Conservation (phyloP, 768 basidiomycete genomes). For the Phaeotremella fagi region DNA sequence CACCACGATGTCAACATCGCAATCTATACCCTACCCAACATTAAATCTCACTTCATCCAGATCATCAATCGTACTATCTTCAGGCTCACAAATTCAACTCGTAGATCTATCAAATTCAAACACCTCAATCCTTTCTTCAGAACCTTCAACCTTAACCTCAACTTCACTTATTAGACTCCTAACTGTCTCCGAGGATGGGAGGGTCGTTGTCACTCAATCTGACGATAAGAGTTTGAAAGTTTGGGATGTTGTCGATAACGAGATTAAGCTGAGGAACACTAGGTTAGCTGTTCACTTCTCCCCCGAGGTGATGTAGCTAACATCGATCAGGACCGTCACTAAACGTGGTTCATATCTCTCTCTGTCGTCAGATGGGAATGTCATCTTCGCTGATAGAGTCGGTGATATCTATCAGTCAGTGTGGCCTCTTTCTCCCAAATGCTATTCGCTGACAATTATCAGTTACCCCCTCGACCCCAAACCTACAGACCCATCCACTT, state of each 20-base stretch:
- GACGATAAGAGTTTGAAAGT: conserved; percentile 80
- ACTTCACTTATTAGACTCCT: conserved; percentile 29
- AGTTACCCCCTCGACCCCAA: conserved; percentile 62
- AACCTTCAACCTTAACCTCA: conserved; percentile 1
- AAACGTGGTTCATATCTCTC: conserved; percentile 72
- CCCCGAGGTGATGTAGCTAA: conserved; percentile 18
- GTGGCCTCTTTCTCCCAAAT: not conserved
- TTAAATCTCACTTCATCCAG: conserved; percentile 19
- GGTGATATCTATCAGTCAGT: conserved; percentile 82
- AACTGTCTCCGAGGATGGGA: conserved; percentile 29
- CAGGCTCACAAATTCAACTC: conserved; percentile 16
- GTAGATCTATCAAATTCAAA: not conserved
- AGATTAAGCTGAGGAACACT: conserved; percentile 57
- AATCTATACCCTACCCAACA: conserved; percentile 10
- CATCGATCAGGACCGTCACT: conserved; percentile 61
- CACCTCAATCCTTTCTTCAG: not conserved
- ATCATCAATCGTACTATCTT: conserved; percentile 10
- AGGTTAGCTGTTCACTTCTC: conserved; percentile 52
- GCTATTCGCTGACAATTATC: not conserved
- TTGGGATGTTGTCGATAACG: conserved; percentile 57
- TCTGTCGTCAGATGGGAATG: conserved; percentile 61
- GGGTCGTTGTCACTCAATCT: conserved; percentile 57
- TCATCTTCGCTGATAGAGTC: conserved; percentile 88
- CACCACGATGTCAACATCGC: not conserved
- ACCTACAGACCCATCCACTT: conserved; percentile 22